Percentiles rank a stretch among this genome's conserved stretches.
phyloP scores from a whole-genome alignment of 2,329 filamentous ascomycete species.

The Fusarium scirpi region DNA sequence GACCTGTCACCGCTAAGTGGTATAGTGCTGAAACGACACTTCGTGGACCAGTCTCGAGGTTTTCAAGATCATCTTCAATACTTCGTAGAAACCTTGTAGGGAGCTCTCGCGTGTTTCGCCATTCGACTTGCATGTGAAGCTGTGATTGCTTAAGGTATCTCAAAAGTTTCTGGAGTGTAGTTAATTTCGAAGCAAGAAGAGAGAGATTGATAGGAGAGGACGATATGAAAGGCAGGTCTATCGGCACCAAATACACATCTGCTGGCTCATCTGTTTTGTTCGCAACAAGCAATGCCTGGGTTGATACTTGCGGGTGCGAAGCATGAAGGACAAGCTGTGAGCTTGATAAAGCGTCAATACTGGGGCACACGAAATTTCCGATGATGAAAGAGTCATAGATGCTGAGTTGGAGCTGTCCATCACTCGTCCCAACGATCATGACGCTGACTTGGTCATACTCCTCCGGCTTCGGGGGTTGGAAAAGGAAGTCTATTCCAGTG shows the following conservation, averaged over 20 bases:
- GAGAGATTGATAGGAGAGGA: slow-evolving; percentile 84
- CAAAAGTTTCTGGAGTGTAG: slow-evolving; percentile 86
- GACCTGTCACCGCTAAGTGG: slow-evolving; percentile 85
- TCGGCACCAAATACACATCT: slow-evolving; percentile 71
- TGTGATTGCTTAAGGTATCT: slow-evolving; percentile 87
- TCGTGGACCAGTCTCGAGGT: slow-evolving; percentile 66
- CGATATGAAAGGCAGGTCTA: slow-evolving; percentile 86
- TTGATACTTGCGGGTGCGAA: slow-evolving; percentile 79
- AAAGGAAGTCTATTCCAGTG: slow-evolving; percentile 76
- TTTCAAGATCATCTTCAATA: slow-evolving; percentile 79
- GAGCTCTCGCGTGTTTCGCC: slow-evolving; percentile 83
- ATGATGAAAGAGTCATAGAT: slow-evolving; percentile 90
- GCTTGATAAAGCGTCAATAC: slow-evolving; percentile 44
- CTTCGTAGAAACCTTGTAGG: slow-evolving; percentile 81
- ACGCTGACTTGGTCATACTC: slow-evolving; percentile 83
- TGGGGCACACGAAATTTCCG: slow-evolving; percentile 70
- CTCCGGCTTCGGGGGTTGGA: slow-evolving; percentile 70
- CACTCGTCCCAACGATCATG: slow-evolving; percentile 78
- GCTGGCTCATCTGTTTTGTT: slow-evolving; percentile 51
- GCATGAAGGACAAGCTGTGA: slow-evolving; percentile 68
- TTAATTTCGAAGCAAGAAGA: slow-evolving; percentile 86
- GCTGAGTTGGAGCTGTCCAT: slow-evolving; percentile 79
- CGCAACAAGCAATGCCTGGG: slow-evolving; percentile 76
- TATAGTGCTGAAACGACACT: slow-evolving; percentile 81
- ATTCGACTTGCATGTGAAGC: slow-evolving; percentile 82